A percentile compares a stretch with the other conserved stretches of the same genome.
Conservation (phyloP, 1,284 basidiomycete genomes). For the Naganishia albida region DNA sequence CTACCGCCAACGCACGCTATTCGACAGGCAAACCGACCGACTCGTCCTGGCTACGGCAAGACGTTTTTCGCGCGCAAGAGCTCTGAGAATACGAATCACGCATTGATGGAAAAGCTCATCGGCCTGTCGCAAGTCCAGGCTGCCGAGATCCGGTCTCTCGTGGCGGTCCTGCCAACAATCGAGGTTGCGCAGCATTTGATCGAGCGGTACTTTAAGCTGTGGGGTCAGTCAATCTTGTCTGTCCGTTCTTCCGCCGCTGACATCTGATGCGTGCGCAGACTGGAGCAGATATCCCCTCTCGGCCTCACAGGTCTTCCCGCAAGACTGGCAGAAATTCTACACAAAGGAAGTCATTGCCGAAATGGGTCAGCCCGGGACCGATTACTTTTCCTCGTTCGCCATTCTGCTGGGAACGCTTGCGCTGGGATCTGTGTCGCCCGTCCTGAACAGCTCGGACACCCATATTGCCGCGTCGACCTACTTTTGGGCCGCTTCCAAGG, state of each 20-base stretch:
- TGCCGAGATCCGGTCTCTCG: slow-evolving; percentile 27
- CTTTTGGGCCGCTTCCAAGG: slow-evolving; percentile 32
- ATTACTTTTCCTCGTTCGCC: slow-evolving; percentile 28
- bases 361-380: slow-evolving; percentile 20
- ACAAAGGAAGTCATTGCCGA: slow-evolving; percentile 16
- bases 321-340: slow-evolving; percentile 28
- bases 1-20: no score
- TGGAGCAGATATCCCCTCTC: slow-evolving; percentile 28
- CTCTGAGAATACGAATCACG: slow-evolving; percentile 15
- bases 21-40: slow-evolving; percentile 9
- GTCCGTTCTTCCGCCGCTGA: neutral
- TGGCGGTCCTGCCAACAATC: slow-evolving; percentile 25
- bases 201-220: slow-evolving; percentile 28
- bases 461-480: slow-evolving; percentile 23
- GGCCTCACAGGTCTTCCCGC: slow-evolving; percentile 15
- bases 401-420: slow-evolving; percentile 27
- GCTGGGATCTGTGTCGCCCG: slow-evolving; percentile 30
- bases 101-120: slow-evolving; percentile 29
- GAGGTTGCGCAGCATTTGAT: slow-evolving; percentile 28
- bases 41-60: slow-evolving; percentile 15
- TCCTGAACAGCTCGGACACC: slow-evolving; percentile 26
- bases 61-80: slow-evolving; percentile 23
- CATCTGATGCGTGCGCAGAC: slow-evolving; percentile 2
- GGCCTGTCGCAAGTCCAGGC: slow-evolving; percentile 29
- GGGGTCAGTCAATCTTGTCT: slow-evolving; percentile 13